Percentiles rank a stretch among this genome's conserved stretches.
These are phyloP conservation scores for Cronartium quercuum DNA, from an alignment of 1,284 basidiomycete genomes.

Conservation along the genomic window DNA sequence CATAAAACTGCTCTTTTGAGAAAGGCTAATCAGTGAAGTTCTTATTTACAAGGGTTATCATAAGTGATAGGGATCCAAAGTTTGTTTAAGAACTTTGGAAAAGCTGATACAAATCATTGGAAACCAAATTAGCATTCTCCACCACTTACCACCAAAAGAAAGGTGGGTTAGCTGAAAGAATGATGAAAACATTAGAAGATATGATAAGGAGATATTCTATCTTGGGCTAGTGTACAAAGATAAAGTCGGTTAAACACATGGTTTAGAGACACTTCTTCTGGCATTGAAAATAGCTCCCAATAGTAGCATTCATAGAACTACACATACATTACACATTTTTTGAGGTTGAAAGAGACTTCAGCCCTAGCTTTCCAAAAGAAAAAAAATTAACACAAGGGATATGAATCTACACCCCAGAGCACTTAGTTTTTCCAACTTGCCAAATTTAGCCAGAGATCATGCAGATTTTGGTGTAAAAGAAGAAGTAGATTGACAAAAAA, in stretches of 20 bases:
- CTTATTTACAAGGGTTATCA: conserved; percentile 51
- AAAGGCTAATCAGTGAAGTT: conserved; percentile 1
- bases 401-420: background rate
- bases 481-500: conserved; percentile 1
- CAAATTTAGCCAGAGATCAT: background rate
- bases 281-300: conserved; percentile 10
- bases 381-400: background rate
- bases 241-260: conserved; percentile 9
- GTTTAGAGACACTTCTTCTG: conserved; percentile 8
- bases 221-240: conserved; percentile 15
- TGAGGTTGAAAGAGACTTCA: conserved; percentile 10
- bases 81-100: conserved; percentile 54
- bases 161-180: conserved; percentile 42
- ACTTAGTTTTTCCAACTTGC: background rate
- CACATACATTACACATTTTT: background rate
- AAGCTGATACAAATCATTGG: conserved; percentile 49
- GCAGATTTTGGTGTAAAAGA: background rate
- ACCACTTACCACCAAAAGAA: conserved; percentile 54
- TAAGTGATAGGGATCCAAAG: conserved; percentile 52
- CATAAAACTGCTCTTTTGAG: background rate
- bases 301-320: background rate
- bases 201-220: conserved; percentile 34
- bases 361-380: background rate
- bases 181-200: conserved; percentile 45
- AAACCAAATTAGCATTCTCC: conserved; percentile 51